Evolutionary conservation across 2,329 filamentous ascomycete species (phyloP), one percentile per base, ranked within the genome.

Genomic region (Chlorencoelia australis): DNA sequence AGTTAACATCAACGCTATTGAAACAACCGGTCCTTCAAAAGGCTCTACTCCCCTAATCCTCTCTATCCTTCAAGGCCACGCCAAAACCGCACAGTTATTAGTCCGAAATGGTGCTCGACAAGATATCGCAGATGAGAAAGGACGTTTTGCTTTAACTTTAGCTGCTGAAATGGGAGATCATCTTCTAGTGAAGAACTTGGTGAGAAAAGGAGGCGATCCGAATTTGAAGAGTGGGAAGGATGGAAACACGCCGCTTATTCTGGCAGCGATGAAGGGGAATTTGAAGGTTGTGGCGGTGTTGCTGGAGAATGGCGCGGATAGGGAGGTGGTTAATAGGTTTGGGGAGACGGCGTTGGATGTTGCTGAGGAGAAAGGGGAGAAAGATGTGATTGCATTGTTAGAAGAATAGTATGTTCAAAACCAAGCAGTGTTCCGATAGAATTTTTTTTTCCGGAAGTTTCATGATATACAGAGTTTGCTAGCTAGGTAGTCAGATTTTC

Each of bases 321-420:
- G 4, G n/a, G 30, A 29, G 1, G 10, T 32, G 13, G 19, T 21
- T 17, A 43, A 46, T 27, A 40, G 24, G 20, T 42, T 41, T 37
- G 46, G 35, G 5, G 46, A 42, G 4, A 36, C 25, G 15, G 44
- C 37, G 11, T 16, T 43, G 20, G 40, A 46, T 48, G 25, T 44
- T 37, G 46, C 42, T n/a, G 40, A 43, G 24, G 40, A 45, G 36
- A 42, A 38, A 5, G 40, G 37, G 7, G 11, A 30, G 15, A 18
- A 35, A 24, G 24, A 41, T 14, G 24, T 38, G 3, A 25, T 44
- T 33, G 33, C 30, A 9, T 27, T 46, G 11, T 40, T 46, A 30
- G 37, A 40, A 18, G 29, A 19, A 14, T n/a, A n/a, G n/a, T n/a
- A n/a, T n/a, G n/a, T n/a, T n/a, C n/a, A n/a, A n/a, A n/a, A n/a